Evolutionary conservation across 768 basidiomycete species (phyloP).

Genomic region (Pluteus cervinus): DNA sequence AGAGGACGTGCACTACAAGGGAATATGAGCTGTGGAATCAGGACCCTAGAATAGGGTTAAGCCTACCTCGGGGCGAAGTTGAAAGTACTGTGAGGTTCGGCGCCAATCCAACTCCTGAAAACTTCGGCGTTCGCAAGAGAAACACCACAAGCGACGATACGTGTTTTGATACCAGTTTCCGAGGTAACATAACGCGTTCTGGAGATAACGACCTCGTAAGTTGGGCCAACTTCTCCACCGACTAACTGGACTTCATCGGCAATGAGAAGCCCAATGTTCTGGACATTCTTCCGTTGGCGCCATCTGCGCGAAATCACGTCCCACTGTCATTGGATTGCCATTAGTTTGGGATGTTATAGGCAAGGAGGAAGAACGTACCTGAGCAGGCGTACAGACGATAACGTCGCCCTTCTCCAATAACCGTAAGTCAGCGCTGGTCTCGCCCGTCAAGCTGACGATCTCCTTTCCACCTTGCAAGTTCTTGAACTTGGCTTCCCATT

Average conservation of each 20-base stretch:
- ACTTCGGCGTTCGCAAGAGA: conserved; percentile 95
- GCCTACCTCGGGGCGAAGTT: conserved; percentile 89
- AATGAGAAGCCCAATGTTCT: conserved; percentile 87
- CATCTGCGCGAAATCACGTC: conserved; percentile 91
- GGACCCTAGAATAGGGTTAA: neutral
- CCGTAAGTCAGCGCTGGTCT: conserved; percentile 87
- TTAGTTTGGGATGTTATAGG: no score
- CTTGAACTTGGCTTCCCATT: conserved; percentile 86
- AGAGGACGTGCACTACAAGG: conserved; percentile 79
- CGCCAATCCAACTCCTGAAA: conserved; percentile 97
- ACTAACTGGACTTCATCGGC: conserved; percentile 95
- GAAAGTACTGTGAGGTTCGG: conserved; percentile 90
- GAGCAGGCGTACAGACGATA: conserved; percentile 88
- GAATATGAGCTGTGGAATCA: conserved; percentile 4
- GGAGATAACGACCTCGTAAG: conserved; percentile 94
- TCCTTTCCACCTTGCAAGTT: conserved; percentile 87
- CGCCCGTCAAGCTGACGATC: conserved; percentile 90
- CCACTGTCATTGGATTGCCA: conserved; percentile 53
- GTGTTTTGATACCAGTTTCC: conserved; percentile 87
- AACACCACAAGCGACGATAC: conserved; percentile 92
- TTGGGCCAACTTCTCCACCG: conserved; percentile 92
- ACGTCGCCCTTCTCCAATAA: conserved; percentile 88
- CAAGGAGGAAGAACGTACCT: conserved; percentile 43
- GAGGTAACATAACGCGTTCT: conserved; percentile 95
- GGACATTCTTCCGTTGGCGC: conserved; percentile 96